Base-by-base conservation (phyloP, 768 basidiomycete genomes). In the Phlebiopsis flavidoalba region DNA sequence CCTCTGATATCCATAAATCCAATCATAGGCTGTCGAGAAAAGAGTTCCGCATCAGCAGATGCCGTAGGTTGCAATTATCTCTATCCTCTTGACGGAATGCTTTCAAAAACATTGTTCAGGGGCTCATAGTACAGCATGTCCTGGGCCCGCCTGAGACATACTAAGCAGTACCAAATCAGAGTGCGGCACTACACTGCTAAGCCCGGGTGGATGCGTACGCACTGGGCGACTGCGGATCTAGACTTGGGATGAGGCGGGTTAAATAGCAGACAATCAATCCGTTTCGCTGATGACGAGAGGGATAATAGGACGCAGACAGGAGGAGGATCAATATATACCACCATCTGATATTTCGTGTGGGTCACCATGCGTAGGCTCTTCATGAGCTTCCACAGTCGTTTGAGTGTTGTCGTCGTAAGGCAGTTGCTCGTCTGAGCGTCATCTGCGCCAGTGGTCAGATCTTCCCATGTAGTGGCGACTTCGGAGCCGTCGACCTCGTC, bases 51-150 rank as follows among this genome's bases (percentile, higher is more conserved):
- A 49, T 85, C 82, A 21, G 75, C 67, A 84, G 70, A 35, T 81
- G 77, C 33, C 79, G 73, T 7, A 83, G 64, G 15, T 71, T 51
- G 76, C 73, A 33, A 89, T 67, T 58, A 75, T 69, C 52, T 83
- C n/a, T n/a, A n/a, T n/a, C 79, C 59, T 91, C 87, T 66, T 82
- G 79, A 33, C 88, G 86, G 47, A 93, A 73, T 59, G 86, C 87
- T 58, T n/a, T 86, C 86, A 66, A 92, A 91, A 19, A 91, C 82
- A 59, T 73, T 77, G 47, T 80, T 82, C 50, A 93, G 69, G 31
- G 89, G 85, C 69, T 91, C 89, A 65, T 91, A 92, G 71, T 89
- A 93, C 7, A 92, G 75, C 4, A 84, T 88, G n/a, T n/a, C n/a
- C n/a, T n/a, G 2, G 89, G 89, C 17, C 75, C n/a, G n/a, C 79